Base-by-base conservation (phyloP, 2,329 filamentous ascomycete species). In the Aspergillus piperis region DNA sequence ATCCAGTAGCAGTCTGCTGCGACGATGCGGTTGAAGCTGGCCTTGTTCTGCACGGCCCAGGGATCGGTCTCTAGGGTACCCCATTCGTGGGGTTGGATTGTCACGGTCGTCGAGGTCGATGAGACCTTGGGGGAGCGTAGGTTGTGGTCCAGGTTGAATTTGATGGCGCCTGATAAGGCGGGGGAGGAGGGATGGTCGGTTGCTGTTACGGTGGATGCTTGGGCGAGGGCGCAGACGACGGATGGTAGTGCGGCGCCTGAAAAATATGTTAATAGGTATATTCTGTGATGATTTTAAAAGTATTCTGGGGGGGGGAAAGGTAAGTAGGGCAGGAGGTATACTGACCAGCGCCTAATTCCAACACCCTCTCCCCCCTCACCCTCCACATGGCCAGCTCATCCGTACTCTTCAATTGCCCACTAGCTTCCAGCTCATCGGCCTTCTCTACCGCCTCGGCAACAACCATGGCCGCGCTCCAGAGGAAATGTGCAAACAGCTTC, bases 1-100 rank as follows among this genome's bases (percentile, higher is more conserved):
- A 87, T 85, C 85, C 85, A 88, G 61, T 83, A 80, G 72, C 84
- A 87, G 66, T 88, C 86, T 54, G 85, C 84, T 1, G 84, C 83
- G 10, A 88, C 77, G 54, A 88, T 82, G 19, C 83, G 80, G 1
- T 80, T 81, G 68, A 82, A 88, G 5, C 65, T 59, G 8, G 76
- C 75, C 11, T 74, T 74, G 58, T 76, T 64, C 4, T 64, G 53
- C 2, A 61, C 52, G 1, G 77, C 68, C 62, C 85, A 84, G 3
- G 71, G 44, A 15, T 73, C 68, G 10, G 76, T 73, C 1, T 67
- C 63, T 2, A 81, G 67, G 1, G 78, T 75, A 23, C 84, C 84
- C 84, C 84, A 87, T 71, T 78, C 73, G 60, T 86, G 85, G 5
- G 82, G 80, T 48, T 82, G 65, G n/a, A 84, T 75, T 0, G 68